Base-by-base conservation (phyloP, 306 rosid species). In the Pyrus betulifolia region DNA sequence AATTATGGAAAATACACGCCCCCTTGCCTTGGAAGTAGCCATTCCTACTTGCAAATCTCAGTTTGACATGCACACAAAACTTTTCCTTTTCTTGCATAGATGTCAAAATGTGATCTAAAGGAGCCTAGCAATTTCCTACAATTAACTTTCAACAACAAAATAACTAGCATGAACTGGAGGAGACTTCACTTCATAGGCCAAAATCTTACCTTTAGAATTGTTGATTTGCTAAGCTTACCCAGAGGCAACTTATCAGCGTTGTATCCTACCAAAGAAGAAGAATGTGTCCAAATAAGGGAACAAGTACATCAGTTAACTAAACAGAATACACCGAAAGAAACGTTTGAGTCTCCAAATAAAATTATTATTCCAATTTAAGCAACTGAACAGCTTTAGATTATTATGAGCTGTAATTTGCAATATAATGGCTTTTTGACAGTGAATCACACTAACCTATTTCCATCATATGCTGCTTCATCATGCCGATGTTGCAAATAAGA, bases 381-480 rank as follows among this genome's bases (percentile, higher is more conserved):
- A 42, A 82, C 64, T 78, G 11, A 17, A 40, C 2, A 73, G 21
- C 74, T 78, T 10, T 62, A 73, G 70, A 83, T 58, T 72, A 73
- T 77, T 64, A 69, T 74, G 81, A 84, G 38, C 4, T 12, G 51
- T 31, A 10, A 25, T 25, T 55, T 60, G 6, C 58, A 30, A 25
- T 55, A 72, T 69, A 70, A 75, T 75, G 66, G 17, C 18, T 28
- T 11, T 9, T 30, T 67, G 74, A 55, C 64, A 44, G 78, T 35
- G 40, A 65, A 67, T 45, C 62, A 49, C 33, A 78, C 96, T 69
- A 74, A 95, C 99, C 99, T 83, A 95, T 95, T 92, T 95, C 97
- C 97, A 95, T 92, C 99, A 95, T 95, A 61, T 92, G 97, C 75
- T 92, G 99, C 87, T 86, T 88, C 99, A 95, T 95, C 99, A 95